Evolutionary conservation across 2,329 filamentous ascomycete species (phyloP).

Genomic region (Colletotrichum brevisporum): DNA sequence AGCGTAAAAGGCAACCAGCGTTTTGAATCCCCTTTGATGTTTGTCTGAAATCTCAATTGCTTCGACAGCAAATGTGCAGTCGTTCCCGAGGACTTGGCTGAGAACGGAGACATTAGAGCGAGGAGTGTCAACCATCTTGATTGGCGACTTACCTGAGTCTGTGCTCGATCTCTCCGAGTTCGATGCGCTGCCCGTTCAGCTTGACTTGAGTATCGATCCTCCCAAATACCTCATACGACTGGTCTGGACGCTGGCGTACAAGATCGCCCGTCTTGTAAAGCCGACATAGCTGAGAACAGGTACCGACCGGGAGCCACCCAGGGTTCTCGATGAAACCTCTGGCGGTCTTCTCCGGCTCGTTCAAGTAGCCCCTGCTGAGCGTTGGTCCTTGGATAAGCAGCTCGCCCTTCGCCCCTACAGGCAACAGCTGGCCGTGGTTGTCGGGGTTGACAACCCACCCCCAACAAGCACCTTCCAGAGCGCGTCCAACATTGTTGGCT

Average conservation of each 20-base stretch:
- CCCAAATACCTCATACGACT: constrained; percentile 35
- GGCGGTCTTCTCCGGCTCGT: constrained; percentile 60
- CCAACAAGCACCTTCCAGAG: constrained; percentile 61
- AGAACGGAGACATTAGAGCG: not conserved
- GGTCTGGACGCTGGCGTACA: constrained; percentile 43
- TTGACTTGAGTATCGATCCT: constrained; percentile 45
- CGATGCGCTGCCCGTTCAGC: constrained; percentile 43
- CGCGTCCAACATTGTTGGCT: constrained; percentile 61
- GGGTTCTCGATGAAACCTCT: constrained; percentile 60
- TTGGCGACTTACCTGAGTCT: constrained; percentile 11
- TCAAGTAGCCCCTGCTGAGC: constrained; percentile 64
- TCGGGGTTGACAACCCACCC: constrained; percentile 66
- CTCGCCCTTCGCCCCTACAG: constrained; percentile 69
- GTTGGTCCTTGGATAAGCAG: constrained; percentile 72
- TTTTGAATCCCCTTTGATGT: not conserved
- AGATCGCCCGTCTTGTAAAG: constrained; percentile 62
- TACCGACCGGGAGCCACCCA: constrained; percentile 48
- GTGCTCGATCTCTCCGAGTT: constrained; percentile 44
- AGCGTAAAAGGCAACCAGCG: constrained; percentile 18
- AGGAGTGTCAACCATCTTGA: not conserved
- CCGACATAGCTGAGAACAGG: constrained; percentile 35
- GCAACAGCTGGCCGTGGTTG: constrained; percentile 64
- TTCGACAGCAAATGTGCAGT: not conserved
- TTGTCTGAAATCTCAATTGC: not conserved
- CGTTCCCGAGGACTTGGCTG: constrained; percentile 1